These are phyloP conservation scores for Yamadazyma dushanensis DNA, from an alignment of 1,139 yeast species.

Conservation along the genomic window DNA sequence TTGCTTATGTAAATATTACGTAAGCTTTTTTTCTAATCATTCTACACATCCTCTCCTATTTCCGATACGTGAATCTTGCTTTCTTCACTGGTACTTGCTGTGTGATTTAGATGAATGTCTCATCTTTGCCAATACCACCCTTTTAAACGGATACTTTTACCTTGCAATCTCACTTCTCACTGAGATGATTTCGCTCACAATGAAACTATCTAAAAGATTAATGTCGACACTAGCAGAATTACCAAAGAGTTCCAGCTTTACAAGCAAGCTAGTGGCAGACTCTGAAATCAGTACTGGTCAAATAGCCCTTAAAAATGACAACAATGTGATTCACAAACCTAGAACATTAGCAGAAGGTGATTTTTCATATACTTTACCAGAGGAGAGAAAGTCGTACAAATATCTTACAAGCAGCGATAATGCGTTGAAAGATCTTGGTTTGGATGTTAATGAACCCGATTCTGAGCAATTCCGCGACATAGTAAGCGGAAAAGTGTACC, in stretches of 20 bases:
- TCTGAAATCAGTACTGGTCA: slow-evolving; percentile 51
- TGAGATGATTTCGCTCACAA: background rate
- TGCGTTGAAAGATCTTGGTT: slow-evolving; percentile 63
- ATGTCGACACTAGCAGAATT: slow-evolving; percentile 20
- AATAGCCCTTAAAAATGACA: slow-evolving; percentile 45
- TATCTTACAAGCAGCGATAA: slow-evolving; percentile 59
- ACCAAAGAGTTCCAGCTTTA: slow-evolving; percentile 51
- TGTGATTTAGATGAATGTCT: too few species aligned
- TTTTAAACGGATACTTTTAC: too few species aligned
- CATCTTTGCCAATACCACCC: too few species aligned
- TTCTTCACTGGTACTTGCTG: too few species aligned
- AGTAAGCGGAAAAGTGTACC: slow-evolving; percentile 59
- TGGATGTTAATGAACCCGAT: slow-evolving; percentile 39
- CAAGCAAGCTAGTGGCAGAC: slow-evolving; percentile 58
- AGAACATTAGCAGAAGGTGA: slow-evolving; percentile 65
- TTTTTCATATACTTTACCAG: slow-evolving; percentile 72
- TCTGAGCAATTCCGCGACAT: slow-evolving; percentile 51
- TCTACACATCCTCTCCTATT: too few species aligned
- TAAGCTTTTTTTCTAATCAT: too few species aligned
- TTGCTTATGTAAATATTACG: too few species aligned
- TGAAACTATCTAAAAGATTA: slow-evolving; percentile 1
- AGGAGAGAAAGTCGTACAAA: slow-evolving; percentile 51
- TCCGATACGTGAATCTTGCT: too few species aligned
- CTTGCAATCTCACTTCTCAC: slow-evolving; percentile 2
- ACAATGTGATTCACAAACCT: slow-evolving; percentile 47